Conservation (phyloP, 2,329 filamentous ascomycete genomes). For the Paecilomyces sp. region DNA sequence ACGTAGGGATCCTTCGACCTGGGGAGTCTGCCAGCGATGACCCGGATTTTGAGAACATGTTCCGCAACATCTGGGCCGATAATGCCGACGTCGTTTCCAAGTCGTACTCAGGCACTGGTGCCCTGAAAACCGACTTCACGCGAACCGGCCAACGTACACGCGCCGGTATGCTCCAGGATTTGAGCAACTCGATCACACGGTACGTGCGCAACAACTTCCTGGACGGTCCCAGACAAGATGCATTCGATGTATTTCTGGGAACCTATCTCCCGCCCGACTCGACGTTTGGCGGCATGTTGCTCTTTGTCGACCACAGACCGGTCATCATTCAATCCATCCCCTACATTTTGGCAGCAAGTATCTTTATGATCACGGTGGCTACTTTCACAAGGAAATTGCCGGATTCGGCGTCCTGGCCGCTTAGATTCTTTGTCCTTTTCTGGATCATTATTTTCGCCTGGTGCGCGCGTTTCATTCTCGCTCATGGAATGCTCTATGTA, state of each 20-base stretch:
- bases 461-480: conserved; percentile 68
- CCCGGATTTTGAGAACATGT: conserved; percentile 74
- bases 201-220: conserved; percentile 92
- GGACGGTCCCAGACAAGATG: conserved; percentile 90
- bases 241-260: conserved; percentile 89
- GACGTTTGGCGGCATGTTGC: conserved; percentile 61
- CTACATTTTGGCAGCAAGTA: conserved; percentile 76
- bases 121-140: conserved; percentile 96
- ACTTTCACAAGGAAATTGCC: conserved; percentile 65
- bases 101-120: conserved; percentile 91
- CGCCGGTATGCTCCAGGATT: conserved; percentile 75
- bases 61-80: conserved; percentile 97
- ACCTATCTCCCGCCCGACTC: conserved; percentile 69
- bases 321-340: conserved; percentile 88
- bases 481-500: conserved; percentile 90
- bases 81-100: conserved; percentile 93
- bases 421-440: conserved; percentile 74
- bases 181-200: conserved; percentile 78
- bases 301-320: conserved; percentile 81
- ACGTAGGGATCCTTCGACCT: conserved; percentile 68
- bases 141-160: conserved; percentile 86
- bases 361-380: conserved; percentile 75
- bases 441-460: conserved; percentile 66
- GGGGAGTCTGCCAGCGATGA: conserved; percentile 78
- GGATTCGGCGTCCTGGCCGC: conserved; percentile 68